These are phyloP conservation scores for Solanum clarkiae DNA, from an alignment of 257 asterid species.

Conservation along the genomic window DNA sequence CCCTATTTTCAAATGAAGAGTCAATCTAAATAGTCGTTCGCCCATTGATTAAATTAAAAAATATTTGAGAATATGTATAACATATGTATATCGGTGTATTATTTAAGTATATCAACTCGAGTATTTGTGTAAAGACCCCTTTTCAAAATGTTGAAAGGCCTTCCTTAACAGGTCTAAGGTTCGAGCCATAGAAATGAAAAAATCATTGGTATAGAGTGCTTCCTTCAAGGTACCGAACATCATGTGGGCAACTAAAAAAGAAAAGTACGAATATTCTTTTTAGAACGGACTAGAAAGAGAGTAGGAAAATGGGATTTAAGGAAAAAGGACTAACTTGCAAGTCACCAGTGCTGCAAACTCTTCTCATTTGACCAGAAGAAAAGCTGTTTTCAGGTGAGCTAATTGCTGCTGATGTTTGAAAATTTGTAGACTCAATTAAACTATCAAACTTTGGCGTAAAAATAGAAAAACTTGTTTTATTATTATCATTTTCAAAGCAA, in stretches of 20 bases:
- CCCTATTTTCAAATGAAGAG: neutral
- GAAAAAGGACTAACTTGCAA: slow-evolving; percentile 34
- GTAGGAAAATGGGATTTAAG: neutral
- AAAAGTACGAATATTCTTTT: neutral
- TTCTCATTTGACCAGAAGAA: slow-evolving; percentile 49
- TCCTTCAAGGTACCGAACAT: too few relatives aligned
- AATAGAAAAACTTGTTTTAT: slow-evolving; percentile 6
- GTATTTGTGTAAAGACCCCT: neutral
- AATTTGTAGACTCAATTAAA: slow-evolving; percentile 26
- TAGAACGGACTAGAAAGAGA: rapidly evolving
- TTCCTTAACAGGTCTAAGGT: too few relatives aligned
- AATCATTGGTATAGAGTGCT: too few relatives aligned
- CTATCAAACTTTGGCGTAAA: slow-evolving; percentile 36
- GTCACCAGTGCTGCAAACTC: slow-evolving; percentile 86
- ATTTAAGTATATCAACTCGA: neutral
- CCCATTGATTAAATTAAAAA: too few relatives aligned
- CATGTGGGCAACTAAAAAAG: too few relatives aligned
- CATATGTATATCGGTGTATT: too few relatives aligned
- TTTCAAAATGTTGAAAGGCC: neutral
- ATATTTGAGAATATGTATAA: too few relatives aligned
- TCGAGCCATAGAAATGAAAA: too few relatives aligned
- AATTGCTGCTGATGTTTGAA: slow-evolving; percentile 16
- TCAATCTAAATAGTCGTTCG: too few relatives aligned
- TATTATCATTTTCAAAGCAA: slow-evolving; percentile 33
- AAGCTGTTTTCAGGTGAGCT: slow-evolving; percentile 33